These are phyloP conservation scores for Penicillium sp. DNA, from an alignment of 2,329 filamentous ascomycete species.

Conservation along the genomic window DNA sequence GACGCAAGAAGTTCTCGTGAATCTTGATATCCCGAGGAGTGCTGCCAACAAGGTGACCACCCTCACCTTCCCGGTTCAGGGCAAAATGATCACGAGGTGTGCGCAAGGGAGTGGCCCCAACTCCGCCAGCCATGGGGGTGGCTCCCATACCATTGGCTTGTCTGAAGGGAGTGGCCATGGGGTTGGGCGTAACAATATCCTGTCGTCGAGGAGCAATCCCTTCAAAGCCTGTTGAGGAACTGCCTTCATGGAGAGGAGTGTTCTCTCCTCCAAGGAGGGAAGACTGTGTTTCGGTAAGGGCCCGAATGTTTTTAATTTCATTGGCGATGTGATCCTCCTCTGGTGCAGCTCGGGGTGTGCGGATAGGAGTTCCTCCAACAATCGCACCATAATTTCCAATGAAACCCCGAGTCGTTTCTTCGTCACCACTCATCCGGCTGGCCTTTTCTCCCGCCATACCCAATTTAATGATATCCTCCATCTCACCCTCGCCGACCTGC, in stretches of 20 bases:
- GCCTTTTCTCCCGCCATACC: conserved; percentile 91
- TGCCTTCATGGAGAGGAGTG: conserved; percentile 81
- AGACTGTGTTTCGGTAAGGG: conserved; percentile 91
- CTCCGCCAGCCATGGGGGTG: conserved; percentile 66
- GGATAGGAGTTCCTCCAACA: conserved; percentile 82
- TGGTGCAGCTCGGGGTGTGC: conserved; percentile 87
- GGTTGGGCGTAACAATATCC: conserved; percentile 88
- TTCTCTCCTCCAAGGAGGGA: conserved; percentile 94
- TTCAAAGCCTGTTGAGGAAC: conserved; percentile 84
- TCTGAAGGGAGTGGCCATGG: conserved; percentile 86
- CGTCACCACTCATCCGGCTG: conserved; percentile 72
- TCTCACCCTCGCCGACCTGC: conserved; percentile 88
- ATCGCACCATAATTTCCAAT: conserved; percentile 86
- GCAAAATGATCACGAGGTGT: conserved; percentile 88
- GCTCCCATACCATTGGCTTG: conserved; percentile 69
- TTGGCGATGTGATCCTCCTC: conserved; percentile 97
- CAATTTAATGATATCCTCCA: conserved; percentile 99
- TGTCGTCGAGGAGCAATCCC: conserved; percentile 81
- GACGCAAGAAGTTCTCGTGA: conserved; percentile 71
- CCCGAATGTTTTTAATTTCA: conserved; percentile 91
- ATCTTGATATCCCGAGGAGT: conserved; percentile 79
- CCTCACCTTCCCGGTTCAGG: conserved; percentile 74
- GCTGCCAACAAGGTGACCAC: conserved; percentile 70
- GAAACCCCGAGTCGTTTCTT: conserved; percentile 85
- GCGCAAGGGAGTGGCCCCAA: conserved; percentile 79